These are phyloP conservation scores for Colletotrichum sp. DNA, from an alignment of 2,329 filamentous ascomycete genomes.

Conservation along the genomic window DNA sequence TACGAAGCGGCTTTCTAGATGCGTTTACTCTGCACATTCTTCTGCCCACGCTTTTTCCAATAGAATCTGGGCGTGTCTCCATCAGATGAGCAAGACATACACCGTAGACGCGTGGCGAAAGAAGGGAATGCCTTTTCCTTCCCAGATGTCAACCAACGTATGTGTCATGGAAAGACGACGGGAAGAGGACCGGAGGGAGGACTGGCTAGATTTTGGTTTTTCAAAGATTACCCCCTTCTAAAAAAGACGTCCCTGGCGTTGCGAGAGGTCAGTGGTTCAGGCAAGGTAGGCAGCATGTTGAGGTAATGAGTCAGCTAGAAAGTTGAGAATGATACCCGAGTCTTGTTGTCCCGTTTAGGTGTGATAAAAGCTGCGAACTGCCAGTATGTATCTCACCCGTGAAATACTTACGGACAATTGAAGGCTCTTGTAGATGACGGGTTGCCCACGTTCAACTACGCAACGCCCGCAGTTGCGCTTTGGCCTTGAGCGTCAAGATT, in stretches of 20 bases:
- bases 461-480: not conserved
- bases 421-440: not conserved
- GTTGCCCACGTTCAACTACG: fast-evolving
- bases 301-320: constrained; percentile 24
- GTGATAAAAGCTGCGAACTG: not conserved
- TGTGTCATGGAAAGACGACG: not conserved
- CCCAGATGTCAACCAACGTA: not conserved
- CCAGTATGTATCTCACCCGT: too few species aligned
- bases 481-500: not conserved
- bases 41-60: not conserved
- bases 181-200: not conserved
- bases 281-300: constrained; percentile 3
- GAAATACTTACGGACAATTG: too few species aligned
- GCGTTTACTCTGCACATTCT: not conserved
- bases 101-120: not conserved
- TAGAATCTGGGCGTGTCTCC: not conserved
- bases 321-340: constrained; percentile 43
- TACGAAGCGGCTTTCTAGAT: not conserved
- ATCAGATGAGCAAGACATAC: not conserved
- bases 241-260: not conserved
- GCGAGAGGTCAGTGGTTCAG: not conserved
- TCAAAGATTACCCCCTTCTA: not conserved
- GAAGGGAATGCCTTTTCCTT: not conserved
- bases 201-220: not conserved
- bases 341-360: constrained; percentile 26